Evolutionary conservation across 331 rosid genomes (phyloP).

Genomic region (Stylosanthes scabra): DNA sequence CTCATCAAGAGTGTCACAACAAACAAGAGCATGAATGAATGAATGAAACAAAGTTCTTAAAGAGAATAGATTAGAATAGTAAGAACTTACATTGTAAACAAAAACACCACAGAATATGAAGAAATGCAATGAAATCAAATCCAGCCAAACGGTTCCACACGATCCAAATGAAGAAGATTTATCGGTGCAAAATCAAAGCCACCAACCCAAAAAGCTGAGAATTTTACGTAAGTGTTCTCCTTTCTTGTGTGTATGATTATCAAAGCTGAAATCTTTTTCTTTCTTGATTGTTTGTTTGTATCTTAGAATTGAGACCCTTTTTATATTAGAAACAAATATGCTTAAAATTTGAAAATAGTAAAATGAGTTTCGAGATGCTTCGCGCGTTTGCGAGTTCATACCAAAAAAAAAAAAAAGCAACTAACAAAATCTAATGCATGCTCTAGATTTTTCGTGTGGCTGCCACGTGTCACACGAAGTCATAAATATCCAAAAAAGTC

Average conservation of each 20-base stretch:
- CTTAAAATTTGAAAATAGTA: neutral
- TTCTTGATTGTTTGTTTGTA: neutral
- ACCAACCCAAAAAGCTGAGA: slow-evolving; percentile 49
- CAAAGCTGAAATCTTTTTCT: neutral
- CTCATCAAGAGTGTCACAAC: neutral
- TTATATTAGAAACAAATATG: too few species aligned
- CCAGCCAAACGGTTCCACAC: slow-evolving; percentile 58
- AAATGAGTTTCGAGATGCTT: slow-evolving; percentile 38
- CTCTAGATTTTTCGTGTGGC: slow-evolving; percentile 38
- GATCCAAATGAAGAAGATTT: slow-evolving; percentile 52
- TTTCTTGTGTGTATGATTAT: slow-evolving; percentile 8
- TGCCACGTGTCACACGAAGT: slow-evolving; percentile 24
- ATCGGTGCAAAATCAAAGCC: slow-evolving; percentile 52
- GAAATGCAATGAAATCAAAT: neutral
- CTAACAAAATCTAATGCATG: neutral
- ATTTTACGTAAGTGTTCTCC: slow-evolving; percentile 4
- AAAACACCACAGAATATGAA: neutral
- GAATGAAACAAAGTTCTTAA: neutral
- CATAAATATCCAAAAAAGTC: neutral
- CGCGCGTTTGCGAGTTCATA: slow-evolving; percentile 24
- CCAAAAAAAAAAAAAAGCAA: neutral
- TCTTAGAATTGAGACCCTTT: neutral
- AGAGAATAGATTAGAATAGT: neutral
- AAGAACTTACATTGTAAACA: slow-evolving; percentile 37
- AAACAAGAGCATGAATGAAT: neutral